A percentile compares a stretch with the other conserved stretches of the same genome.
Conservation (phyloP, 805 yeast genomes). For the Ogataea naganishii region DNA sequence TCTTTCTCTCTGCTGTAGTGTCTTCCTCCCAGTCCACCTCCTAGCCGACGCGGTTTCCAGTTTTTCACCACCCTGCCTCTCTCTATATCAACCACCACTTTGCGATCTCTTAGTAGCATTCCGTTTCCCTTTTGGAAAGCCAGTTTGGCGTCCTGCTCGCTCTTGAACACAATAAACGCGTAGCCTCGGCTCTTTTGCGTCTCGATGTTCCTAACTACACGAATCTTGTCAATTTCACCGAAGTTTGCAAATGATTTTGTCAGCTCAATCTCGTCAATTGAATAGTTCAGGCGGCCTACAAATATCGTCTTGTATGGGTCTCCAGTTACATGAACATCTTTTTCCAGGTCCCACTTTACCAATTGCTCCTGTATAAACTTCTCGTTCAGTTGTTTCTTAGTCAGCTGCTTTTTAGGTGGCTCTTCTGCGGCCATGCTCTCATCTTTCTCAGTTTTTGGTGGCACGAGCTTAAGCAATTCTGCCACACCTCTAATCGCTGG, state of each 20-base stretch:
- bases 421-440: slow-evolving; percentile 24
- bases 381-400: slow-evolving; percentile 12
- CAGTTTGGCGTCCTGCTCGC: slow-evolving; percentile 46
- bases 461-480: slow-evolving; percentile 15
- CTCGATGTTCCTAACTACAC: slow-evolving; percentile 47
- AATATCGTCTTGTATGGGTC: slow-evolving; percentile 79
- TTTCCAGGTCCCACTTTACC: slow-evolving; percentile 43
- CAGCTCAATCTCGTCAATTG: slow-evolving; percentile 58
- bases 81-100: slow-evolving; percentile 63
- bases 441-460: slow-evolving; percentile 22
- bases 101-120: slow-evolving; percentile 39
- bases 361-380: slow-evolving; percentile 27
- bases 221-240: slow-evolving; percentile 60
- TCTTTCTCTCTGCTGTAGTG: slow-evolving; percentile 1
- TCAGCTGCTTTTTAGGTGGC: slow-evolving; percentile 17
- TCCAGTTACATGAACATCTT: slow-evolving; percentile 48
- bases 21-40: slow-evolving; percentile 88
- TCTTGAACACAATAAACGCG: slow-evolving; percentile 68
- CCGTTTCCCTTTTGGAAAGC: slow-evolving; percentile 58
- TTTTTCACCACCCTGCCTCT: slow-evolving; percentile 55
- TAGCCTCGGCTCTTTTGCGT: slow-evolving; percentile 62
- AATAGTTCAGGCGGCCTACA: slow-evolving; percentile 62
- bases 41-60: slow-evolving; percentile 70
- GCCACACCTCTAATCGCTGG: slow-evolving; percentile 38
- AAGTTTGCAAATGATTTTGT: slow-evolving; percentile 50